Conservation (phyloP, 768 basidiomycete species). For the Calocybe cyanea region DNA sequence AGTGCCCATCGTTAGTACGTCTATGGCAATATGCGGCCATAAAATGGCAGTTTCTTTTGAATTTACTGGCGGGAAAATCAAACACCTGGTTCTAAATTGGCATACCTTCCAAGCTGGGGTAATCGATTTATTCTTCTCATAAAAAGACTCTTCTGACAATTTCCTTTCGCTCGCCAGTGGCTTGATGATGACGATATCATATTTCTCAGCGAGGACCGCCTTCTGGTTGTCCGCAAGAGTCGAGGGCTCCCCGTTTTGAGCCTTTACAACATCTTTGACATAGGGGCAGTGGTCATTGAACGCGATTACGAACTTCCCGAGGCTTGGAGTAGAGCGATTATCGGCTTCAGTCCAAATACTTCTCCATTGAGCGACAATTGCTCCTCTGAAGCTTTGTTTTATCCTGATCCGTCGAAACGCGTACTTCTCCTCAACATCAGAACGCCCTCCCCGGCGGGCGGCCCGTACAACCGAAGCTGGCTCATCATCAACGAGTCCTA, state of each 20-base stretch:
- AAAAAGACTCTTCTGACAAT: not conserved
- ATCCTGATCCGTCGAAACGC: constrained; percentile 48
- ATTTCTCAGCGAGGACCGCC: constrained; percentile 40
- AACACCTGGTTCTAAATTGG: constrained; percentile 51
- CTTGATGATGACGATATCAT: constrained; percentile 44
- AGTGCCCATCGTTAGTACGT: constrained; percentile 30
- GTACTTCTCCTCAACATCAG: constrained; percentile 46
- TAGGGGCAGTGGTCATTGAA: constrained; percentile 35
- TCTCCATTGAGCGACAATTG: constrained; percentile 34
- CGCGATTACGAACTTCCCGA: constrained; percentile 57
- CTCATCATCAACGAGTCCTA: constrained; percentile 53
- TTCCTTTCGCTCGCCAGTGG: constrained; percentile 32
- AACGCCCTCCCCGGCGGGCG: constrained; percentile 27
- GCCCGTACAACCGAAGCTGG: constrained; percentile 38
- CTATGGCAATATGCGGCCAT: constrained; percentile 38
- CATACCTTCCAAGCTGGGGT: constrained; percentile 43
- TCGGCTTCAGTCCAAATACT: constrained; percentile 47
- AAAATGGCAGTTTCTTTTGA: constrained; percentile 41
- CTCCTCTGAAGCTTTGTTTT: constrained; percentile 48
- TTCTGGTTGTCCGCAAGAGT: constrained; percentile 38
- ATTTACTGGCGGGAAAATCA: constrained; percentile 34
- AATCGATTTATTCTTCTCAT: constrained; percentile 8
- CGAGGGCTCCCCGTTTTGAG: constrained; percentile 34
- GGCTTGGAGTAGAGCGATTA: constrained; percentile 41
- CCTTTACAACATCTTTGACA: constrained; percentile 44